Evolutionary conservation across 2,329 filamentous ascomycete species (phyloP).

Genomic region (Apiospora aurea): DNA sequence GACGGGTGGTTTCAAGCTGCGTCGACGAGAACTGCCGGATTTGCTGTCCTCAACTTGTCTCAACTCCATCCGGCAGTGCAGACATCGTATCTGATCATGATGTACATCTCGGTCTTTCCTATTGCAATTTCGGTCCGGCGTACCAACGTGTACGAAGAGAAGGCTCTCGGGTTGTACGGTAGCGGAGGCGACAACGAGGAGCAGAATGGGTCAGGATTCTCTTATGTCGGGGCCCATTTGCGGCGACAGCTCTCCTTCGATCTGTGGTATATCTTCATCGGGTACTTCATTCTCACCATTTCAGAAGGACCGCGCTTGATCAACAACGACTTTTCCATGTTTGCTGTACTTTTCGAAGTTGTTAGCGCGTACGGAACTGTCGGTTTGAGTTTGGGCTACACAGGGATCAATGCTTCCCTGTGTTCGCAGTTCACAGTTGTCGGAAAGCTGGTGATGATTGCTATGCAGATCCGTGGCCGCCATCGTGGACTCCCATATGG

Average conservation of each 20-base stretch:
- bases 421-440: slow-evolving; percentile 80
- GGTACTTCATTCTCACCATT: slow-evolving; percentile 91
- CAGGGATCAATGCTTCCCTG: slow-evolving; percentile 78
- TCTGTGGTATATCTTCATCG: slow-evolving; percentile 94
- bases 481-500: slow-evolving; percentile 74
- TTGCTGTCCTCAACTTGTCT: slow-evolving; percentile 80
- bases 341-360: slow-evolving; percentile 80
- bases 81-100: slow-evolving; percentile 96
- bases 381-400: slow-evolving; percentile 85
- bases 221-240: slow-evolving; percentile 90
- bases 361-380: slow-evolving; percentile 95
- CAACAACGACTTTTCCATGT: slow-evolving; percentile 69
- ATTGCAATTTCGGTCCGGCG: slow-evolving; percentile 94
- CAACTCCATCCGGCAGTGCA: slow-evolving; percentile 88
- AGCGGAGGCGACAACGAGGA: slow-evolving; percentile 56
- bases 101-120: slow-evolving; percentile 98
- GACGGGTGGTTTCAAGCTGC: slow-evolving; percentile 91
- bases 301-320: slow-evolving; percentile 79
- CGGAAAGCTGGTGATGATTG: slow-evolving; percentile 73
- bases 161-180: slow-evolving; percentile 77
- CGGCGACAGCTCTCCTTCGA: slow-evolving; percentile 95
- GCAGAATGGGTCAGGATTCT: slow-evolving; percentile 67
- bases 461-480: slow-evolving; percentile 73
- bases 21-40: slow-evolving; percentile 89
- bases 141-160: slow-evolving; percentile 97